phyloP scores from a whole-genome alignment of 208 protist genomes.

The Zelonia costaricensis region DNA sequence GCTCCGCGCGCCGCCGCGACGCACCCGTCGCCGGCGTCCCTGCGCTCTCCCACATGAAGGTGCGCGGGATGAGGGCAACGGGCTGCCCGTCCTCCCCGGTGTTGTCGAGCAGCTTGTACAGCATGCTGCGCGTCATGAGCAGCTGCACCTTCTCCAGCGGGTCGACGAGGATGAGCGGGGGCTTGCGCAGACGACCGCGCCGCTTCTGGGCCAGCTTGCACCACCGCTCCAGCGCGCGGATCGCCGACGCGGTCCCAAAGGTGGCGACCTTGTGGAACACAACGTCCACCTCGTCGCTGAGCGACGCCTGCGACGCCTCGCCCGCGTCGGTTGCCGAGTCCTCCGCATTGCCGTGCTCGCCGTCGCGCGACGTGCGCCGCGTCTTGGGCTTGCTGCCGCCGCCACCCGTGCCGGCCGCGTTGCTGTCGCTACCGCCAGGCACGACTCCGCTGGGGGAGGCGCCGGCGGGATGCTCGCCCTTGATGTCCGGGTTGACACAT shows the following conservation, averaged over 20 bases:
- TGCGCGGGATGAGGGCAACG: constrained; percentile 49
- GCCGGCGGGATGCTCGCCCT: constrained; percentile 2
- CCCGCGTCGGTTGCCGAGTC: background rate
- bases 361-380: background rate
- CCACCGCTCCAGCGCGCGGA: constrained; percentile 49
- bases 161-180: constrained; percentile 64
- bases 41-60: constrained; percentile 51
- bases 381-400: background rate
- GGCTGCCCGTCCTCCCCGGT: constrained; percentile 17
- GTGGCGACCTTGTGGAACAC: constrained; percentile 84
- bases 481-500: constrained; percentile 5
- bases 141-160: constrained; percentile 49
- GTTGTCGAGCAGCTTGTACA: constrained; percentile 52
- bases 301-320: background rate
- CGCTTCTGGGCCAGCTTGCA: constrained; percentile 21
- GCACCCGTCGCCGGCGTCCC: no score
- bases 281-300: constrained; percentile 47
- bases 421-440: background rate
- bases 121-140: constrained; percentile 48
- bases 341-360: background rate
- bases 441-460: background rate
- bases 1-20: background rate
- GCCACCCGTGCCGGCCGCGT: background rate
- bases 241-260: constrained; percentile 42
- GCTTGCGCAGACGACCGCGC: constrained; percentile 17